Percentiles rank a stretch among this genome's conserved stretches.
Conservation (phyloP, 1,284 basidiomycete genomes). For the Pascua guehoae region DNA sequence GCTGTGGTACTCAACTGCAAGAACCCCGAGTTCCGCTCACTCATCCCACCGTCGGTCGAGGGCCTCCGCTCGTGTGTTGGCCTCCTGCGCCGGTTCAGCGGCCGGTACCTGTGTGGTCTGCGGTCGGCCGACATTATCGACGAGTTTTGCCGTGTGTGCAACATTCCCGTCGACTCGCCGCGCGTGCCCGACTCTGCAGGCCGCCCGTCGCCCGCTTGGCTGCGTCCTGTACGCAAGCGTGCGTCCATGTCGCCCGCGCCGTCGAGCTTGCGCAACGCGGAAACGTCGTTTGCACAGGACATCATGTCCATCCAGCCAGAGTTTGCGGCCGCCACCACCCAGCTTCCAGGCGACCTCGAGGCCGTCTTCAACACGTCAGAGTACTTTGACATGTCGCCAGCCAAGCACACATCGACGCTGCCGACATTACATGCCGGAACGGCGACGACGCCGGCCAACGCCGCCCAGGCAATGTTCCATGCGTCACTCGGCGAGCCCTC, state of each 20-base stretch:
- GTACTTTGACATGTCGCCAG: constrained; percentile 35
- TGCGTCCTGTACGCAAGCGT: constrained; percentile 71
- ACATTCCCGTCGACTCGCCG: constrained; percentile 73
- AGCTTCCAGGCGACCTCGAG: constrained; percentile 34
- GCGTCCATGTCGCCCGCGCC: constrained; percentile 41
- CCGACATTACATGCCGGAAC: background rate
- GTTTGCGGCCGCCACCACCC: constrained; percentile 8
- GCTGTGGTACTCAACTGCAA: constrained; percentile 69
- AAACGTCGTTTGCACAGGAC: constrained; percentile 20
- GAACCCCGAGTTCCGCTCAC: constrained; percentile 54
- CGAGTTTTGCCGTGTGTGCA: constrained; percentile 85
- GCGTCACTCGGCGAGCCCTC: constrained; percentile 29
- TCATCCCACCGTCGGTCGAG: constrained; percentile 75
- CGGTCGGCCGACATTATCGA: constrained; percentile 85
- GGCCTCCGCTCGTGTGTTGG: constrained; percentile 79
- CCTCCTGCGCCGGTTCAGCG: constrained; percentile 57
- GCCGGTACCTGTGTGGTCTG: constrained; percentile 66
- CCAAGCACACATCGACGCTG: background rate
- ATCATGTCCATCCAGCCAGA: constrained; percentile 27
- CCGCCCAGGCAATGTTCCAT: background rate
- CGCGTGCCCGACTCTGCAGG: constrained; percentile 53
- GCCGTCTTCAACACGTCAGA: constrained; percentile 44
- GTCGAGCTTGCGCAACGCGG: constrained; percentile 50
- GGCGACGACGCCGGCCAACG: background rate
- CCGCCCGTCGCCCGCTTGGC: constrained; percentile 71